Evolutionary conservation across 2,329 filamentous ascomycete species (phyloP).

Genomic region (Clonostachys sp.): DNA sequence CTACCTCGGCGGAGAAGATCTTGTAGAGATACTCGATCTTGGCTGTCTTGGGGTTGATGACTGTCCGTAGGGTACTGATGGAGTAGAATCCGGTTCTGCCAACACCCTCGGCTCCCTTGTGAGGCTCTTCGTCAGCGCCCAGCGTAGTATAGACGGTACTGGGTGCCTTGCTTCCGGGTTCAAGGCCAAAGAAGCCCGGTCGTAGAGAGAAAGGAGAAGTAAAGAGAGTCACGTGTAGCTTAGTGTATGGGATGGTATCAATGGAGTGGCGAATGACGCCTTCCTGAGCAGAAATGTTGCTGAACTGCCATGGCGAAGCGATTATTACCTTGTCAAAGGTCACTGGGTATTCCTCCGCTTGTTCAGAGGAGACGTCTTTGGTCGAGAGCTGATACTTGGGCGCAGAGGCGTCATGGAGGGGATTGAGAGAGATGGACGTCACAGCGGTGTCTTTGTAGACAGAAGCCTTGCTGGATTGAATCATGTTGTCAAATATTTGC

Average conservation of each 20-base stretch:
- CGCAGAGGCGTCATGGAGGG: slow-evolving; percentile 28
- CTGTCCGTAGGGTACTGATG: slow-evolving; percentile 66
- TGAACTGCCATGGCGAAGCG: slow-evolving; percentile 79
- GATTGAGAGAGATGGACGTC: slow-evolving; percentile 47
- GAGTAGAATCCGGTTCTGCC: slow-evolving; percentile 81
- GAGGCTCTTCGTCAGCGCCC: slow-evolving; percentile 47
- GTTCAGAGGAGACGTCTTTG: slow-evolving; percentile 10
- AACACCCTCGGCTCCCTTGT: slow-evolving; percentile 50
- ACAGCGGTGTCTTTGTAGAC: slow-evolving; percentile 67
- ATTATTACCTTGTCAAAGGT: slow-evolving; percentile 78
- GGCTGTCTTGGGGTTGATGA: slow-evolving; percentile 54
- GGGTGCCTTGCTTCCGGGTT: slow-evolving; percentile 54
- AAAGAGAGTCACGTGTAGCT: slow-evolving; percentile 86
- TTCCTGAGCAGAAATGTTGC: slow-evolving; percentile 60
- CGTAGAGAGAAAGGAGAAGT: slow-evolving; percentile 71
- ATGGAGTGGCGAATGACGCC: slow-evolving; percentile 66
- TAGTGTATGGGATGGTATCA: slow-evolving; percentile 78
- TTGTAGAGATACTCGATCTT: slow-evolving; percentile 58
- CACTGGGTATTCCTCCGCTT: slow-evolving; percentile 36
- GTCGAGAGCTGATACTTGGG: slow-evolving; percentile 44
- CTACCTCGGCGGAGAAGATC: slow-evolving; percentile 54
- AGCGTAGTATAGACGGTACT: slow-evolving; percentile 81
- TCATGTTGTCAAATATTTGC: slow-evolving; percentile 86
- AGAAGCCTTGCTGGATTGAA: slow-evolving; percentile 56
- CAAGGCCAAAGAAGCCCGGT: slow-evolving; percentile 66